Conservation (phyloP, 225 moss, liverwort and hornwort species). For the Bryum argenteum region DNA sequence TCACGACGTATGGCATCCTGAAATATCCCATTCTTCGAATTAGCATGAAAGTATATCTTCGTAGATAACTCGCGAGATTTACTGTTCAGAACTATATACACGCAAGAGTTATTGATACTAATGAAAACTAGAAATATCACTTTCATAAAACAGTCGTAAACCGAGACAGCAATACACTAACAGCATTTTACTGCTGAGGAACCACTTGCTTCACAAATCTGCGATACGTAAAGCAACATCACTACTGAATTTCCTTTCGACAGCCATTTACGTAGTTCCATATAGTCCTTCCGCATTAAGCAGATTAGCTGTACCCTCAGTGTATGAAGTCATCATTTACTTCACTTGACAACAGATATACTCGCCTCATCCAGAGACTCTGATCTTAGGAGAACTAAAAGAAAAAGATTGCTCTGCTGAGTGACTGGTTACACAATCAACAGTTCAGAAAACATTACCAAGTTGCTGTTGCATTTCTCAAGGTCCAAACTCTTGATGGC, state of each 20-base stretch:
- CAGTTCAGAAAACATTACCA: constrained; percentile 56
- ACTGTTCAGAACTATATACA: constrained; percentile 1
- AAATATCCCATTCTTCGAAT: constrained; percentile 16
- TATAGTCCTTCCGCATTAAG: background rate
- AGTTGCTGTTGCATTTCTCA: constrained; percentile 85
- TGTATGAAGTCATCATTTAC: constrained; percentile 2
- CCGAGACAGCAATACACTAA: too few relatives aligned
- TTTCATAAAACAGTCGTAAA: background rate
- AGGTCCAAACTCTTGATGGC: constrained; percentile 93
- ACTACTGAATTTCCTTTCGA: constrained; percentile 5
- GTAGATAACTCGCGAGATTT: background rate
- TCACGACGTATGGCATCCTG: constrained; percentile 90
- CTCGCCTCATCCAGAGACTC: background rate
- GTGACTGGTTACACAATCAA: constrained; percentile 19
- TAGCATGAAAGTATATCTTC: constrained; percentile 10
- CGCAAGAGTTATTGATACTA: background rate
- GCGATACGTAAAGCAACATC: constrained; percentile 13
- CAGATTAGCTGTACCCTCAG: constrained; percentile 7
- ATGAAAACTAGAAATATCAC: constrained; percentile 4
- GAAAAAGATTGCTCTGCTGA: constrained; percentile 11
- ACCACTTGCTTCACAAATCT: constrained; percentile 2
- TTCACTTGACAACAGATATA: background rate
- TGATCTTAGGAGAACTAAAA: constrained; percentile 1
- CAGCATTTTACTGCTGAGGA: background rate
- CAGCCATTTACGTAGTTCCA: background rate